A percentile compares a stretch with the other conserved stretches of the same genome.
Conservation (phyloP, 257 asterid genomes). For the Fraxinus americana region DNA sequence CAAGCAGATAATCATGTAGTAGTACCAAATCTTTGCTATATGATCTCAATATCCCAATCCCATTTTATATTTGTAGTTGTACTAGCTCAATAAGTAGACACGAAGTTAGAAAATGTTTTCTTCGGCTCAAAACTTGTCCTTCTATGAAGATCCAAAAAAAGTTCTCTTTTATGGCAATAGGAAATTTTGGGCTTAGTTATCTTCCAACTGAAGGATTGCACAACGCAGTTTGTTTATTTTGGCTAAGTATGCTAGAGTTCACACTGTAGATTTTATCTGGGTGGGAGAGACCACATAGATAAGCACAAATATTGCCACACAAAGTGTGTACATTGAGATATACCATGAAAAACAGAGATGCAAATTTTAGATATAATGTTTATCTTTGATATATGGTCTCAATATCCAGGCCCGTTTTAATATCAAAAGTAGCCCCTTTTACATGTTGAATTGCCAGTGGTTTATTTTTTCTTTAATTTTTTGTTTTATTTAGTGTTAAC, state of each 20-base stretch:
- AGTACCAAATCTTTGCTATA: constrained; percentile 36
- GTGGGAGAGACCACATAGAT: neutral
- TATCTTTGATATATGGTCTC: neutral
- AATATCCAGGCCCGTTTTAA: neutral
- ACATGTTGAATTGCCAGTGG: neutral
- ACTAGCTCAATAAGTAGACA: neutral
- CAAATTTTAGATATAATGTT: neutral
- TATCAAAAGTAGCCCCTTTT: neutral
- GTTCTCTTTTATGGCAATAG: too few relatives aligned
- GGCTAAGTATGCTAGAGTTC: neutral
- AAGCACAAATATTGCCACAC: neutral
- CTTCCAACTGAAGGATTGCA: neutral
- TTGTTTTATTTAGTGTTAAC: neutral
- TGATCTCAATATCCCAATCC: too few relatives aligned
- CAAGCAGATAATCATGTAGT: neutral
- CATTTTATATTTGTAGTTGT: neutral
- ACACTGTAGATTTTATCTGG: neutral
- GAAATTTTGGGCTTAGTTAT: too few relatives aligned
- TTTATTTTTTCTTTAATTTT: too few relatives aligned
- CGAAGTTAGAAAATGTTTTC: neutral
- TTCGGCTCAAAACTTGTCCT: neutral
- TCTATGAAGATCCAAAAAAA: too few relatives aligned
- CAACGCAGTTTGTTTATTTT: neutral
- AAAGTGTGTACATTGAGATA: neutral
- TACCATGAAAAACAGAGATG: neutral